Percentiles rank a stretch among this genome's conserved stretches.
These are phyloP conservation scores for Carex parvula DNA, from an alignment of 176 grass and related monocot genomes.

Conservation along the genomic window DNA sequence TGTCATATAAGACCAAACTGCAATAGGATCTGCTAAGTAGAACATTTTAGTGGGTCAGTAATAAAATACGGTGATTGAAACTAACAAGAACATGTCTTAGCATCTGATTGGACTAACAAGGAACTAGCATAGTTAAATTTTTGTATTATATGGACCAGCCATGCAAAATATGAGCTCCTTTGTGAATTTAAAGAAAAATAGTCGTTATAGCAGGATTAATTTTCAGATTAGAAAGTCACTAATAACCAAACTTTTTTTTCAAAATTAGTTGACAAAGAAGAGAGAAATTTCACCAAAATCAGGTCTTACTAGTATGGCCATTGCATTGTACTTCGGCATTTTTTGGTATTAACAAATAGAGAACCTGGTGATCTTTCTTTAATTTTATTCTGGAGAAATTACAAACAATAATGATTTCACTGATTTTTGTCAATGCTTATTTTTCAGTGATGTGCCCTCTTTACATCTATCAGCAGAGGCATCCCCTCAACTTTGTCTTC, in stretches of 20 bases:
- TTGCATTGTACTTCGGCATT: constrained; percentile 5
- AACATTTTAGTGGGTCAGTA: not conserved
- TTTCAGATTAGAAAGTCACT: not conserved
- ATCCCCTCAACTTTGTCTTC: constrained; percentile 83
- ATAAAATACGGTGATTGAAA: not conserved
- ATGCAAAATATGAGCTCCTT: not conserved
- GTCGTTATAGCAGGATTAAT: not conserved
- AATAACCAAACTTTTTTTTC: not conserved
- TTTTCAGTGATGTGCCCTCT: constrained; percentile 74
- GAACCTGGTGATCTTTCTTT: not conserved
- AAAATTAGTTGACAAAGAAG: not conserved
- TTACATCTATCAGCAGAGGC: constrained; percentile 91
- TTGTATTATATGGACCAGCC: not conserved
- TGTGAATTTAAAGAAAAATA: not conserved
- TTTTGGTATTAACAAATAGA: not conserved
- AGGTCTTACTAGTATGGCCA: not conserved
- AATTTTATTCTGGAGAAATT: not conserved
- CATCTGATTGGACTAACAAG: not conserved
- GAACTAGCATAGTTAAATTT: not conserved
- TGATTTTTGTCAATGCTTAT: not conserved
- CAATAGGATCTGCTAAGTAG: not conserved
- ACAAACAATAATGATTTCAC: not conserved
- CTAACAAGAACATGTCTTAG: not conserved
- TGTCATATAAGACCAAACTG: not conserved
- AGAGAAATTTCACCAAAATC: not conserved